These are phyloP conservation scores for Globisporangium perplexum DNA, from an alignment of 352 stramenopile genomes.

Conservation along the genomic window DNA sequence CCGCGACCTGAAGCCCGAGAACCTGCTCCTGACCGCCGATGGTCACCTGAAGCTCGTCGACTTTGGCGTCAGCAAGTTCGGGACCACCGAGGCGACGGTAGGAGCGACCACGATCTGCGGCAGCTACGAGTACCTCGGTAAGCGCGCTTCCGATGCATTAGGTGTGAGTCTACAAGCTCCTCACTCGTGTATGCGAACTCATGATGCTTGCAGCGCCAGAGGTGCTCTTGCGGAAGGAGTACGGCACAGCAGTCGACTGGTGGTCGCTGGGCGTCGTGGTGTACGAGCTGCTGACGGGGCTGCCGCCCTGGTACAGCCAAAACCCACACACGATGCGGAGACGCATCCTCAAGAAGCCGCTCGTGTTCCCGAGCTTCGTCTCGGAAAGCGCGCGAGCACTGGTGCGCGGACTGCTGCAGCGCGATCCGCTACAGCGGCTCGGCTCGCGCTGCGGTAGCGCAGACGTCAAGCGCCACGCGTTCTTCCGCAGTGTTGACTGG, in stretches of 20 bases:
- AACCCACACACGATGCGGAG: slow-evolving; percentile 46
- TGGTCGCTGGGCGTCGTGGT: slow-evolving; percentile 73
- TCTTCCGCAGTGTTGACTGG: slow-evolving; percentile 68
- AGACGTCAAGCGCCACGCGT: slow-evolving; percentile 56
- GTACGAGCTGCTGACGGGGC: slow-evolving; percentile 72
- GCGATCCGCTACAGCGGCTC: slow-evolving; percentile 40
- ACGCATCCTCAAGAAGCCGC: slow-evolving; percentile 38
- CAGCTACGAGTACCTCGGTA: slow-evolving; percentile 81
- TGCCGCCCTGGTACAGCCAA: slow-evolving; percentile 74
- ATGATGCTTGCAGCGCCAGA: slow-evolving; percentile 42
- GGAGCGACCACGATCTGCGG: slow-evolving; percentile 66
- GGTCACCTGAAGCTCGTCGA: slow-evolving; percentile 78
- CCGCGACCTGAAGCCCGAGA: slow-evolving; percentile 79
- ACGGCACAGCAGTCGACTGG: slow-evolving; percentile 77
- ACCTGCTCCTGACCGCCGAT: slow-evolving; percentile 54
- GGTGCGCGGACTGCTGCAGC: slow-evolving; percentile 38
- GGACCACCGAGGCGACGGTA: slow-evolving; percentile 54
- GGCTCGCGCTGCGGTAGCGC: slow-evolving; percentile 39
- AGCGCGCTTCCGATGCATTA: slow-evolving; percentile 4
- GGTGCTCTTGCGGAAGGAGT: slow-evolving; percentile 53
- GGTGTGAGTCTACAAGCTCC: too few relatives aligned
- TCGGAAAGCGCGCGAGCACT: slow-evolving; percentile 45
- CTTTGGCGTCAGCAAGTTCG: slow-evolving; percentile 83
- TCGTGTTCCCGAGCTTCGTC: slow-evolving; percentile 52
- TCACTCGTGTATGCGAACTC: neutral